These are phyloP conservation scores for Rhizophagus prolifer DNA, from an alignment of 192 early-diverging fungal genomes.

Conservation along the genomic window DNA sequence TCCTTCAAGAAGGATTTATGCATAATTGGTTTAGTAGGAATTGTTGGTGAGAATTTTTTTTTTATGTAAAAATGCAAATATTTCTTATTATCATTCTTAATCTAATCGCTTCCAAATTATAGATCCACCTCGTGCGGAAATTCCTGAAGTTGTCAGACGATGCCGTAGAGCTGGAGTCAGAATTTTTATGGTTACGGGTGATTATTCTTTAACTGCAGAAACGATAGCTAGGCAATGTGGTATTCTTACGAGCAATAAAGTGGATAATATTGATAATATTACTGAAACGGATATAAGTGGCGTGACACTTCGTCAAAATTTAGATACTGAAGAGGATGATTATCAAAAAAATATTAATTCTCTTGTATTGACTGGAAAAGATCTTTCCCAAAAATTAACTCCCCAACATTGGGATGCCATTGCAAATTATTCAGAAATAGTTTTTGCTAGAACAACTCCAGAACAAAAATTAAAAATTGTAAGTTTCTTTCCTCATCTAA, in stretches of 20 bases:
- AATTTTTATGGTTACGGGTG: conserved; percentile 87
- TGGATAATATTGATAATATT: conserved; percentile 38
- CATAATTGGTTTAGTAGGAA: conserved; percentile 72
- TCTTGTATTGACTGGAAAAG: not conserved
- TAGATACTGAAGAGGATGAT: not conserved
- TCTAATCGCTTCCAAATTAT: not conserved
- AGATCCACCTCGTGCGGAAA: conserved; percentile 83
- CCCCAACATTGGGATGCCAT: conserved; percentile 70
- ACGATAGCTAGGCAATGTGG: conserved; percentile 76
- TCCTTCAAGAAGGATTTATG: conserved; percentile 47
- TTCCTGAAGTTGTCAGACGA: conserved; percentile 56
- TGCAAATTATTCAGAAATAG: conserved; percentile 68
- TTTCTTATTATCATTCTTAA: not conserved
- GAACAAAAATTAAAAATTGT: conserved; percentile 78
- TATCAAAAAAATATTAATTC: conserved; percentile 18
- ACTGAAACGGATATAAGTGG: conserved; percentile 24
- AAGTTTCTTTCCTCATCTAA: conserved; percentile 32
- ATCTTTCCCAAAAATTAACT: conserved; percentile 43
- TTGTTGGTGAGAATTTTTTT: conserved; percentile 40
- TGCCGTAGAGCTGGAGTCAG: conserved; percentile 66
- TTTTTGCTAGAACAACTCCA: conserved; percentile 86
- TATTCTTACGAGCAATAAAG: conserved; percentile 53
- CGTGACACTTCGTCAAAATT: not conserved
- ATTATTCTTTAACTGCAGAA: conserved; percentile 74
- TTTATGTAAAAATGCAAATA: not conserved